A percentile compares a stretch with the other conserved stretches of the same genome.
phyloP scores from a whole-genome alignment of 805 yeast genomes.

The Nakazawaea holstii region DNA sequence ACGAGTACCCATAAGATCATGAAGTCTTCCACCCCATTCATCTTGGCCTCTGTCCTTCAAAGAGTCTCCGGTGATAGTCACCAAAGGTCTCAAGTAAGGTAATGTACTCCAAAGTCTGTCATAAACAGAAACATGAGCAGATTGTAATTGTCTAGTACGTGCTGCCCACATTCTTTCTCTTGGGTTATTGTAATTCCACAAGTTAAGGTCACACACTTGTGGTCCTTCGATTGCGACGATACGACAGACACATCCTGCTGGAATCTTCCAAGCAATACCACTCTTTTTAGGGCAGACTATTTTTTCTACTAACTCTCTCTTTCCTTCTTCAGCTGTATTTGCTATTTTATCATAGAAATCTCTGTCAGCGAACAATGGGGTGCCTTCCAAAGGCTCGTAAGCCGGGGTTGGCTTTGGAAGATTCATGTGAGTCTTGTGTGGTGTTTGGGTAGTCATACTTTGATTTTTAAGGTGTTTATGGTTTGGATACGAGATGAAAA shows the following conservation, averaged over 20 bases:
- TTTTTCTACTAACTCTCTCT: constrained; percentile 36
- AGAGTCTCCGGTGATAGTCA: constrained; percentile 59
- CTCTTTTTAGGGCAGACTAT: constrained; percentile 47
- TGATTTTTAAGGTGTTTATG: too few species aligned
- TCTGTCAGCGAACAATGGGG: constrained; percentile 46
- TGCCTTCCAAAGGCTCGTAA: constrained; percentile 46
- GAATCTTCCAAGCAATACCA: constrained; percentile 60
- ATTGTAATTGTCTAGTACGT: constrained; percentile 59
- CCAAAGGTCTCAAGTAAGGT: constrained; percentile 61
- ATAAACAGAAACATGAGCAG: constrained; percentile 54
- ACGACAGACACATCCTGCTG: constrained; percentile 53
- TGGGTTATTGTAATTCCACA: constrained; percentile 57
- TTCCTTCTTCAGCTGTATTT: constrained; percentile 24
- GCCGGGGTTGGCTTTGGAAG: constrained; percentile 46
- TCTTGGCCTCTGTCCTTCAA: constrained; percentile 50
- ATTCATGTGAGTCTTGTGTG: constrained; percentile 17
- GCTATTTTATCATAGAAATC: constrained; percentile 41
- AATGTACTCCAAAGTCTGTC: constrained; percentile 63
- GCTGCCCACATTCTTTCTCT: constrained; percentile 68
- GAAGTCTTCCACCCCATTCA: constrained; percentile 62
- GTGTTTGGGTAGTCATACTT: constrained; percentile 17
- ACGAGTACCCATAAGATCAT: constrained; percentile 62
- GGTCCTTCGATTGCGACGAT: constrained; percentile 65
- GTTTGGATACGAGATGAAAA: neutral
- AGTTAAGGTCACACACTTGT: constrained; percentile 65